Evolutionary conservation across 495 filamentous ascomycete species (phyloP).

Genomic region (Pyrenopolyporus hunteri): DNA sequence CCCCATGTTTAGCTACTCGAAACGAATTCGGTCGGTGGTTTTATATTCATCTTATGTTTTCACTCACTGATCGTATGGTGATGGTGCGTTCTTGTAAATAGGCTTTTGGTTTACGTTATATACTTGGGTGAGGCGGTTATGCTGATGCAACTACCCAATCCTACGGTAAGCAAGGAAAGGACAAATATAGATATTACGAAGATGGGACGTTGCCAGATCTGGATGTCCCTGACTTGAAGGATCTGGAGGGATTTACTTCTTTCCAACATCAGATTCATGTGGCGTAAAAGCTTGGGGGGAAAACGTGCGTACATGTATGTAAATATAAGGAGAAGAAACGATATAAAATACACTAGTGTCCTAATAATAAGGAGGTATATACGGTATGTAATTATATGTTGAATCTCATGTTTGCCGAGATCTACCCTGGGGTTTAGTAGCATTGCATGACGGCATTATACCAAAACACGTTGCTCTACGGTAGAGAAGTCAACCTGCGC

Average conservation of each 20-base stretch:
- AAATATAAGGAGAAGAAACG: too few relatives aligned
- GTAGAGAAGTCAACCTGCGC: not conserved
- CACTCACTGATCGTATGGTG: slow-evolving; percentile 16
- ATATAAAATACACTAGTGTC: too few relatives aligned
- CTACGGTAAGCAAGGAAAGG: not conserved
- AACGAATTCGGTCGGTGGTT: not conserved
- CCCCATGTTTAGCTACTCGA: too few relatives aligned
- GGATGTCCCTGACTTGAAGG: slow-evolving; percentile 11
- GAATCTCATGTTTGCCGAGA: slow-evolving; percentile 9
- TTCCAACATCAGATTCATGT: not conserved
- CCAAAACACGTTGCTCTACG: slow-evolving; percentile 2
- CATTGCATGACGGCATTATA: slow-evolving; percentile 14
- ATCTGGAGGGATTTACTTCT: slow-evolving; percentile 10
- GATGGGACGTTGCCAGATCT: not conserved
- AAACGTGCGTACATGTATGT: too few relatives aligned
- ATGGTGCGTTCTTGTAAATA: slow-evolving; percentile 17
- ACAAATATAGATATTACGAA: slow-evolving; percentile 16
- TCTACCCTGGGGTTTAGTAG: slow-evolving; percentile 16
- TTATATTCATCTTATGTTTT: not conserved
- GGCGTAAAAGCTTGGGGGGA: not conserved
- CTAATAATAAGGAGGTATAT: too few relatives aligned
- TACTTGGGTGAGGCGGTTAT: not conserved
- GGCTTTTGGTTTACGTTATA: not conserved
- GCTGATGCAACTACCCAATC: not conserved
- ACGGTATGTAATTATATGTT: not conserved